These are phyloP conservation scores for Aegilops longissima DNA, from an alignment of 176 grass and related monocot genomes.

Conservation along the genomic window DNA sequence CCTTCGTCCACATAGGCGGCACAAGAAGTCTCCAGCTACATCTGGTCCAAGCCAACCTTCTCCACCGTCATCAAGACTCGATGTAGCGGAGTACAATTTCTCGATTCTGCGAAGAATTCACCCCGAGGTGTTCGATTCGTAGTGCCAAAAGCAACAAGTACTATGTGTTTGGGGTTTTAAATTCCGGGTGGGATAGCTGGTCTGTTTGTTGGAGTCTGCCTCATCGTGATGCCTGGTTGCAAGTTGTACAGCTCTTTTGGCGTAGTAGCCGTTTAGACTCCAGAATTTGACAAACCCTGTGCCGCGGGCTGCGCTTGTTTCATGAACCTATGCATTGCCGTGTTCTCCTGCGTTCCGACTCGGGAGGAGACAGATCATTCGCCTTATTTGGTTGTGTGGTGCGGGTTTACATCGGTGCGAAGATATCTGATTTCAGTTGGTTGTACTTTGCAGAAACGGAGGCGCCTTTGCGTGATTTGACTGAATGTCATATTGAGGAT, in stretches of 20 bases:
- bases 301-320: background rate
- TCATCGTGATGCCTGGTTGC: background rate
- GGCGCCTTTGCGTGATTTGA: background rate
- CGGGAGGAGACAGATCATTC: background rate
- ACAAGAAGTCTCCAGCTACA: conserved; percentile 4
- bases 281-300: background rate
- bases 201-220: conserved; percentile 4
- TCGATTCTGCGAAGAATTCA: background rate
- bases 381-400: background rate
- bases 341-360: background rate
- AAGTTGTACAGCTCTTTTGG: conserved; percentile 16
- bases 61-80: background rate
- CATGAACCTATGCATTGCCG: background rate
- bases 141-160: background rate
- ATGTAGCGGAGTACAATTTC: conserved; percentile 5
- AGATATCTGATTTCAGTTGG: background rate
- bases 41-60: background rate
- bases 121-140: background rate
- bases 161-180: background rate
- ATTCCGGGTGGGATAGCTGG: background rate
- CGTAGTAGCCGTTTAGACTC: conserved; percentile 24
- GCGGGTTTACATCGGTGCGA: background rate
- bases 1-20: background rate
- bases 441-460: background rate
- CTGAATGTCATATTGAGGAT: background rate